phyloP scores from a whole-genome alignment of 2,329 filamentous ascomycete species.

The Claviceps fusiformis region DNA sequence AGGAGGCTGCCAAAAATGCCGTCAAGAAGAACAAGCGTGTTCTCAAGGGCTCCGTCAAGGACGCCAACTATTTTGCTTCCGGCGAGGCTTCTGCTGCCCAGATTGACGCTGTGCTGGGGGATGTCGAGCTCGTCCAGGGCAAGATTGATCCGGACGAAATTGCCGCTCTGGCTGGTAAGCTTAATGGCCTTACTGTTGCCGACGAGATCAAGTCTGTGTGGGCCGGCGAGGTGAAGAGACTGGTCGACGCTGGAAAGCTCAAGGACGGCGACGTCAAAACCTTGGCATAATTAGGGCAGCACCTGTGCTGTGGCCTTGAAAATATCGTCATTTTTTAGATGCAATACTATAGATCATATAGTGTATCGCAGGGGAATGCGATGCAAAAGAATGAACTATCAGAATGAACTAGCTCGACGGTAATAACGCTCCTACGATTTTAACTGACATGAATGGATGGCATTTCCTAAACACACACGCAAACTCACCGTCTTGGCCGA shows the following conservation, averaged over 20 bases:
- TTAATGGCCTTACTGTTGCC: constrained; percentile 65
- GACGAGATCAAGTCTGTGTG: constrained; percentile 79
- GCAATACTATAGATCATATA: neutral
- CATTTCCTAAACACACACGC: too few species aligned
- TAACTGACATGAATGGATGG: too few species aligned
- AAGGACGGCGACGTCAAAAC: constrained; percentile 72
- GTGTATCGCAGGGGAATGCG: neutral
- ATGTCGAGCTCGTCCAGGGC: constrained; percentile 74
- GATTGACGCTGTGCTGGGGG: constrained; percentile 70
- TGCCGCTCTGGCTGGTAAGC: constrained; percentile 65
- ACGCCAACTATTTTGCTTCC: constrained; percentile 85
- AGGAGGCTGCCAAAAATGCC: constrained; percentile 96
- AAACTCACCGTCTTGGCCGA: too few species aligned
- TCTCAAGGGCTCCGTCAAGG: constrained; percentile 85
- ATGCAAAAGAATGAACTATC: too few species aligned
- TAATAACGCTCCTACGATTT: too few species aligned
- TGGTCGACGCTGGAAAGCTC: constrained; percentile 71
- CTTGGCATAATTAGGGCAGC: constrained; percentile 24
- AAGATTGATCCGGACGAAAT: constrained; percentile 90
- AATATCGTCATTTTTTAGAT: too few species aligned
- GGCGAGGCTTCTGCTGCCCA: constrained; percentile 59
- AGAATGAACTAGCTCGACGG: too few species aligned
- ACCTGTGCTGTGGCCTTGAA: neutral
- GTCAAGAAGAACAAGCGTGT: constrained; percentile 99
- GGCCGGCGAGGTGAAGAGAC: constrained; percentile 60